phyloP scores from a whole-genome alignment of 768 basidiomycete species.

The Dioszegia aurantiaca region DNA sequence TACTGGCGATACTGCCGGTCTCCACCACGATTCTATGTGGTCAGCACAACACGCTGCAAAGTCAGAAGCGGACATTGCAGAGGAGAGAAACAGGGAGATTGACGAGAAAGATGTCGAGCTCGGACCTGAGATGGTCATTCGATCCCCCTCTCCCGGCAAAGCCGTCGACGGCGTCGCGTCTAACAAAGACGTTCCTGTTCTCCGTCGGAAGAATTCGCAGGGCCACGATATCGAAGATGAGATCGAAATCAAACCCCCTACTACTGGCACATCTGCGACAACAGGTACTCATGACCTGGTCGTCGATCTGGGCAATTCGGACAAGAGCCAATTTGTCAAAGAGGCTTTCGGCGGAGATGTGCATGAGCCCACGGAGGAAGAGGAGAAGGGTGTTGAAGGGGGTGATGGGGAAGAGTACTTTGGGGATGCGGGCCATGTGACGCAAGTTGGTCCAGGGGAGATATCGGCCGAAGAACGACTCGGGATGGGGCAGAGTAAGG shows the following conservation, averaged over 20 bases:
- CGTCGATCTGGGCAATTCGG: slow-evolving; percentile 1
- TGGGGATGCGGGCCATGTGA: neutral
- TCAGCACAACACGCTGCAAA: neutral
- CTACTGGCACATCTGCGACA: neutral
- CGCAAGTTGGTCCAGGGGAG: slow-evolving; percentile 6
- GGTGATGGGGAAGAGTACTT: too few species aligned
- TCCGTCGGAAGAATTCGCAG: neutral
- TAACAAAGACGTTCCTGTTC: neutral
- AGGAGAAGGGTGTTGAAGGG: slow-evolving; percentile 58
- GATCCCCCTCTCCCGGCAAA: neutral
- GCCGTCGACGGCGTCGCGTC: neutral
- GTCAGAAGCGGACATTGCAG: slow-evolving; percentile 4
- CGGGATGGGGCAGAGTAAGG: slow-evolving; percentile 3
- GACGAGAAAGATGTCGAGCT: slow-evolving; percentile 7
- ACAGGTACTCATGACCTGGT: neutral
- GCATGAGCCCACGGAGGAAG: slow-evolving; percentile 57
- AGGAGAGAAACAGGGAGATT: slow-evolving; percentile 25
- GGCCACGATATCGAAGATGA: neutral
- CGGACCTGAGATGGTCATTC: slow-evolving; percentile 10
- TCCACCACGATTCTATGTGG: neutral
- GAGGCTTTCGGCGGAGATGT: slow-evolving; percentile 53
- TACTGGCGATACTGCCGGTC: neutral
- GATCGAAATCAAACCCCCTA: neutral
- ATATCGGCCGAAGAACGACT: slow-evolving; percentile 6
- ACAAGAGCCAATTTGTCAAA: slow-evolving; percentile 3